Evolutionary conservation across 192 early-diverging fungal species (phyloP).

Genomic region (Rhizophlyctis rosea): DNA sequence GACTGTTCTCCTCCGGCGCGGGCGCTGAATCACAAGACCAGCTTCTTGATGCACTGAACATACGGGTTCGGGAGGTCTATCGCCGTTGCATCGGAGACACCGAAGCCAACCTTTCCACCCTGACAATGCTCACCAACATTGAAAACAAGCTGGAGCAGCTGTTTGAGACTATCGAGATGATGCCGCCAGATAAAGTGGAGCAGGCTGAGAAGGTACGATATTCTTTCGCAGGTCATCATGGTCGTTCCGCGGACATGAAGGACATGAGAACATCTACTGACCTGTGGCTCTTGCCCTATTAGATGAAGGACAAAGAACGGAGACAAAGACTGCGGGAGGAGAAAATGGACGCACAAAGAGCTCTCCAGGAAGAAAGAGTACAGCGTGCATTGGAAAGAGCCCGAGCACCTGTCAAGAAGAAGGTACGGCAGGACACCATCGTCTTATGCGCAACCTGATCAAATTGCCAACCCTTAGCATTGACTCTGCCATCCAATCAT

Average conservation of each 20-base stretch:
- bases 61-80: slow-evolving; percentile 60
- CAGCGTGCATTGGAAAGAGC: slow-evolving; percentile 55
- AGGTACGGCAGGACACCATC: slow-evolving; percentile 35
- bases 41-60: slow-evolving; percentile 51
- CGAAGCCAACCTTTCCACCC: slow-evolving; percentile 52
- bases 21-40: slow-evolving; percentile 57
- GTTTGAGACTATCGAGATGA: slow-evolving; percentile 58
- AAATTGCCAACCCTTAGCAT: no score
- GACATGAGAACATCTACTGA: background rate
- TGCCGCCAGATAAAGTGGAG: slow-evolving; percentile 60
- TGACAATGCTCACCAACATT: slow-evolving; percentile 57
- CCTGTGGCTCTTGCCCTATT: no score
- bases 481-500: no score
- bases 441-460: no score
- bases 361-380: slow-evolving; percentile 55
- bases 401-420: slow-evolving; percentile 60
- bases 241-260: background rate
- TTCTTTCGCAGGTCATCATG: background rate
- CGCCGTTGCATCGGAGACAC: slow-evolving; percentile 53
- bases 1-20: slow-evolving; percentile 43
- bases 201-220: slow-evolving; percentile 54
- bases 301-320: slow-evolving; percentile 61
- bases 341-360: slow-evolving; percentile 52
- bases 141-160: slow-evolving; percentile 60
- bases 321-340: slow-evolving; percentile 54